A percentile compares a stretch with the other conserved stretches of the same genome.
Conservation (phyloP, 139 green algal genomes). For the Nannochloris sp. region DNA sequence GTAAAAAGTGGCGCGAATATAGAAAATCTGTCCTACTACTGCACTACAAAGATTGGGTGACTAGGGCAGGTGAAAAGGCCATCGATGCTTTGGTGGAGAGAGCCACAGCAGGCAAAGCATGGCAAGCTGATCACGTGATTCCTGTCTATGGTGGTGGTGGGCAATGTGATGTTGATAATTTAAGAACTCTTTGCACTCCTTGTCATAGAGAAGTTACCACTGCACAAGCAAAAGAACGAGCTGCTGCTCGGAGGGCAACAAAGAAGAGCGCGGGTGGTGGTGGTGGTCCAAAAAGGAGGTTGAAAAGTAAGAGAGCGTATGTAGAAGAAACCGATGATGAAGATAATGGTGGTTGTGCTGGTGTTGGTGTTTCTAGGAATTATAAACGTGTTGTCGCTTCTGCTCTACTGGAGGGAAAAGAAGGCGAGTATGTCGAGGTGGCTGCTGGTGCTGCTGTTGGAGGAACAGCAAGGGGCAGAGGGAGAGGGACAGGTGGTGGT, state of each 20-base stretch:
- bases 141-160: conserved; percentile 78
- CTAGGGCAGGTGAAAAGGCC: not conserved
- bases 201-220: conserved; percentile 70
- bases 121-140: conserved; percentile 85
- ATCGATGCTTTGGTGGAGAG: conserved; percentile 27
- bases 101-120: conserved; percentile 67
- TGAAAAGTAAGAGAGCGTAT: not conserved
- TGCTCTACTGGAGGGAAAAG: not conserved
- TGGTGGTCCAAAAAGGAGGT: not conserved
- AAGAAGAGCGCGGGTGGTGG: not conserved
- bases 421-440: not conserved
- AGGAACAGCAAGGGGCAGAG: not conserved
- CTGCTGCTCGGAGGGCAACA: conserved; percentile 11
- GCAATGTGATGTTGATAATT: conserved; percentile 79
- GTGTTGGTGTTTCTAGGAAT: too few species aligned
- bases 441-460: not conserved
- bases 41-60: not conserved
- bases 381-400: too few species aligned
- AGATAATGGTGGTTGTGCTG: too few species aligned
- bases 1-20: not conserved
- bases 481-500: not conserved
- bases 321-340: not conserved
- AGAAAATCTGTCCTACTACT: conserved; percentile 7
- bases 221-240: conserved; percentile 41
- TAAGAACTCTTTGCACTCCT: conserved; percentile 76